Base-by-base conservation (phyloP, 495 filamentous ascomycete species). In the Lophiostoma macrostomum region DNA sequence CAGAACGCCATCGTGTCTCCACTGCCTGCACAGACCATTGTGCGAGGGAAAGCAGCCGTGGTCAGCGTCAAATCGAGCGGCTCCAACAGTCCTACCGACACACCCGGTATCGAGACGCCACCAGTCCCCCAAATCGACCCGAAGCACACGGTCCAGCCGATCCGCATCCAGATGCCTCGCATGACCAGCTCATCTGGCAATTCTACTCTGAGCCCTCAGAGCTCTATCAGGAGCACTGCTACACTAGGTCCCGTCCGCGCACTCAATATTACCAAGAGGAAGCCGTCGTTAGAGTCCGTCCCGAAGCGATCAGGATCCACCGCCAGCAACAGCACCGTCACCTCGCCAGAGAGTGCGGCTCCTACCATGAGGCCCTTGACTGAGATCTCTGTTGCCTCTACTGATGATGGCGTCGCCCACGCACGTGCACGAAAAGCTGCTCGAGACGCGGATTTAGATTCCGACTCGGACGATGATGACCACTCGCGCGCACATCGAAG, bases 31-130 rank as follows among this genome's bases (percentile, higher is more conserved):
- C 88, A 90, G 58, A 90, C 89, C 37, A 86, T 85, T 47, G 83
- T 86, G 56, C 82, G 89, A 54, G 84, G 86, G 40, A 91, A 89
- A 64, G 90, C 94, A 13, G 87, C 86, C 38, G 84, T 96, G 56
- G 88, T 98, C 53, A 93, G 87, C 60, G 88, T 96, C 43, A 90
- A 86, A 67, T 74, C 74, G 23, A 73, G 69, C 37, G 72, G 67
- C 28, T 75, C 66, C 31, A 68, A 69, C 31, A 64, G 63, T 36
- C 63, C 69, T 18, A 25, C 47, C 12, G 53, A 60, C 10, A 54
- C 56, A 10, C 51, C 61, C 1, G 43, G 53, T 18, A 13, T 31
- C 1, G 43, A 58, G 0, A 65, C 58, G 12, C 58, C 62, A 30
- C 60, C 60, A 32, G 53, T 66, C 18, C 65, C 64, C 12, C 45